Evolutionary conservation across 768 basidiomycete genomes (phyloP), one percentile per base, ranked within the genome.

Genomic region (Dioszegia hungarica): DNA sequence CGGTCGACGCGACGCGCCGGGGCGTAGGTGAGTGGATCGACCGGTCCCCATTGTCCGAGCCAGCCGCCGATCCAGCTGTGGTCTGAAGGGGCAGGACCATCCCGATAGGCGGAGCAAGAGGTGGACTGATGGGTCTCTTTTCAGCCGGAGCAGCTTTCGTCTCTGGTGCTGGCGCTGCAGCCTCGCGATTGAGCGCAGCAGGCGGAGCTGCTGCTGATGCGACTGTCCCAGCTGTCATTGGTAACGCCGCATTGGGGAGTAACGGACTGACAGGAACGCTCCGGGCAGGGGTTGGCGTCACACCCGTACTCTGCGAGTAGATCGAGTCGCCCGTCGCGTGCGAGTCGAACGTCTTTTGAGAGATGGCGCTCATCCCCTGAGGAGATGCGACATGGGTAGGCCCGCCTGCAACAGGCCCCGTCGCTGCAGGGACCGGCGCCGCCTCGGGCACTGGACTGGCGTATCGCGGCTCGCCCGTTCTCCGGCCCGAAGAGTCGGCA

Each of bases 11-110:
- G 2, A 66, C 66, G 20, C 59, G 43, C 15, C 63, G 56, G 17
- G 70, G 70, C 14, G 59, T 66, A n/a, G 70, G 70, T 1, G 70
- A 60, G 4, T 59, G 56, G 8, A 72, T 49, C n/a, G 54, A 31
- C 8, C 36, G 36, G 5, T 52, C 50, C 8, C 33, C 14, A 14
- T 52, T 28, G 34, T 36, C 50, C 11, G 40, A 43, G 22, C 38
- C 15, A 8, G 54, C 8, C 5, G 12, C 31, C 14, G 25, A 19
- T n/a, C n/a, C n/a, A n/a, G n/a, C n/a, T 27, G 20, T n/a, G 27
- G 17, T 8, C 34, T 39, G 12, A 10, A 14, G 3, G 14, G 49
- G 49, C 11, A 15, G 15, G 28, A 20, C 44, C 6, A 36, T 28
- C 6, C 10, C 27, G 1, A 59, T 50, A 6, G 57, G 53, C 17